Evolutionary conservation across 345 rosid genomes (phyloP).

Genomic region (Ricinus communis): DNA sequence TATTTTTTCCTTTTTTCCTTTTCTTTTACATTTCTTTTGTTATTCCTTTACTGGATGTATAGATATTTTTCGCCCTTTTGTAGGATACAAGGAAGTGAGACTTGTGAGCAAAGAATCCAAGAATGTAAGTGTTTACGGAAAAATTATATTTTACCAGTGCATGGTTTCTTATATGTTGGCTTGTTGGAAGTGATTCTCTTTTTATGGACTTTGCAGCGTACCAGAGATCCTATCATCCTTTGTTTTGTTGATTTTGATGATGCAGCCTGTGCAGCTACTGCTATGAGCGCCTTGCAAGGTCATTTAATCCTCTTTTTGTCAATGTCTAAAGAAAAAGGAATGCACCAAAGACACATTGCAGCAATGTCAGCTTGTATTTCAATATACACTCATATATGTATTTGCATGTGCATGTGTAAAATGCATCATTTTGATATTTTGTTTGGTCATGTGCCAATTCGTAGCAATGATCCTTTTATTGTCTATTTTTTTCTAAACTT

Average conservation of each 20-base stretch:
- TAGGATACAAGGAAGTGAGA: constrained; percentile 81
- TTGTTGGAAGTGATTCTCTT: background rate
- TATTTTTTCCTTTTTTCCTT: background rate
- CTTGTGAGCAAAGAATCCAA: constrained; percentile 73
- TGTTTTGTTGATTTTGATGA: constrained; percentile 83
- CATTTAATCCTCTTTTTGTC: background rate
- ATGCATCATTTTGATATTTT: too few relatives aligned
- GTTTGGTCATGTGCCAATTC: too few relatives aligned
- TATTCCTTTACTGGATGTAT: constrained; percentile 35
- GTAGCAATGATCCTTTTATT: too few relatives aligned
- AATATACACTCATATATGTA: background rate
- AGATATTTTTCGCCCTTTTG: constrained; percentile 90
- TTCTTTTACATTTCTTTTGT: background rate
- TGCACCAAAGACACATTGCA: background rate
- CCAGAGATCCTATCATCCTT: constrained; percentile 77
- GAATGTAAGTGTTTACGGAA: constrained; percentile 46
- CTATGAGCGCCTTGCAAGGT: constrained; percentile 93
- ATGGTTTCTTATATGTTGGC: background rate
- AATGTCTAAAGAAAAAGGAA: background rate
- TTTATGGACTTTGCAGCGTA: constrained; percentile 53
- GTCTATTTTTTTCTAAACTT: too few relatives aligned
- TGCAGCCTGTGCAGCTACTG: constrained; percentile 92
- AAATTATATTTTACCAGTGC: background rate
- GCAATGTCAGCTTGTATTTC: background rate
- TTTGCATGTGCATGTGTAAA: background rate